Evolutionary conservation across 2,329 filamentous ascomycete genomes (phyloP).

Genomic region (Exophiala dermatitidis): DNA sequence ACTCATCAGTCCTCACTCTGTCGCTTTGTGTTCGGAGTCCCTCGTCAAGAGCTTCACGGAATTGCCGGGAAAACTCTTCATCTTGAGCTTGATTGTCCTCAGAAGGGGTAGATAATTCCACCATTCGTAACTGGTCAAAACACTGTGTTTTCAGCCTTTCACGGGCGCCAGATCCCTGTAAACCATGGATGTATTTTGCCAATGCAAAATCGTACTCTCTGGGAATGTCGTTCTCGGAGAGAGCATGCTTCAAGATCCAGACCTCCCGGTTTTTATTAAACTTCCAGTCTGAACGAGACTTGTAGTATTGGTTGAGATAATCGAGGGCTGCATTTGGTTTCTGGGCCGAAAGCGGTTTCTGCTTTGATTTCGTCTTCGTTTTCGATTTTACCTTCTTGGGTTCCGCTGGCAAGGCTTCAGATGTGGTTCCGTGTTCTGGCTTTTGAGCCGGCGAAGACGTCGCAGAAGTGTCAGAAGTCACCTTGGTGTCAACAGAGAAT

Average conservation of each 20-base stretch:
- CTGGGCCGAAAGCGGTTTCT: slow-evolving; percentile 19
- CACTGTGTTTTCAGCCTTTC: slow-evolving; percentile 59
- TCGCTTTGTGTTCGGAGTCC: slow-evolving; percentile 38
- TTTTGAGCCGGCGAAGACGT: neutral
- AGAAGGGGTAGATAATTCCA: slow-evolving; percentile 31
- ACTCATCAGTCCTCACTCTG: slow-evolving; percentile 21
- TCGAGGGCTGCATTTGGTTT: slow-evolving; percentile 31
- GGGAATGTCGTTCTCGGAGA: slow-evolving; percentile 65
- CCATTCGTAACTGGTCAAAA: slow-evolving; percentile 51
- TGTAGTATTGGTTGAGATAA: slow-evolving; percentile 71
- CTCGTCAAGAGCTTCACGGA: slow-evolving; percentile 7
- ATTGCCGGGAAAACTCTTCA: slow-evolving; percentile 6
- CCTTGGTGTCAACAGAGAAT: slow-evolving; percentile 58
- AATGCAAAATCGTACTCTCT: slow-evolving; percentile 63
- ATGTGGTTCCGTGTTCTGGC: neutral
- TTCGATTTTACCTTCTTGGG: slow-evolving; percentile 28
- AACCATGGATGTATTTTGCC: slow-evolving; percentile 67
- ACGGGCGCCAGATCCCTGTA: slow-evolving; percentile 67
- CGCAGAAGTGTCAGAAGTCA: slow-evolving; percentile 31
- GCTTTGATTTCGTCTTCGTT: slow-evolving; percentile 29
- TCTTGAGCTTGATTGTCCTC: slow-evolving; percentile 1
- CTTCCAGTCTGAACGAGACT: slow-evolving; percentile 69
- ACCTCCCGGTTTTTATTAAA: slow-evolving; percentile 94
- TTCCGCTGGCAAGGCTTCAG: slow-evolving; percentile 2
- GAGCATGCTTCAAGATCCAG: slow-evolving; percentile 73